Evolutionary conservation across 164 flowering plant genomes (phyloP), one percentile per base, ranked within the genome.

Genomic region (Vitis labrusca): DNA sequence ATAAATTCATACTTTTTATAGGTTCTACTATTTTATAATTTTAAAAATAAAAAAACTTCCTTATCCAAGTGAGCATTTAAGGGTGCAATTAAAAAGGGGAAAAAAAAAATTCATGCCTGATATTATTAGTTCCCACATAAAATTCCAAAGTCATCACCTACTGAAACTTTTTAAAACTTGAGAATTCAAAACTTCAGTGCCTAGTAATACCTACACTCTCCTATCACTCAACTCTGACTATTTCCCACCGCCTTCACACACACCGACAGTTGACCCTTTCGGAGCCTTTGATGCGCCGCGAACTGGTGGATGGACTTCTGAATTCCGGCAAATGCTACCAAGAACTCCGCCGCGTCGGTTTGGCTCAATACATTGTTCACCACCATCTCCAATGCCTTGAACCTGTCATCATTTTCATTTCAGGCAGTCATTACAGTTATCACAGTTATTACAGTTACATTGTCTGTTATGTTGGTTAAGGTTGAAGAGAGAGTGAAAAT

Each of bases 301-400:
- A 78, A 72, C 73, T 83, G 82, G 76, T 87, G 92, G 53, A 90
- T 76, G 4, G 64, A 44, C 14, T 88, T 90, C 69, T 88, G 92
- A 71, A 89, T 83, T 52, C 85, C 85, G 2, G 85, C 78, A 61
- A 90, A 91, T 14, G 86, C 87, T 51, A 90, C 89, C 49, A 92
- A 64, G 79, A 91, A 92, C 75, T 86, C 82, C 0, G 88, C 92
- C 2, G 94, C 96, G 63, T 90, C 94, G 14, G 81, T 75, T 30
- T 62, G 84, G 68, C 69, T 75, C 70, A 88, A 66, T 54, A 92
- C 84, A 79, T 84, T 89, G 84, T 84, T 85, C 64, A 85, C 84
- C 51, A 74, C 85, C 79, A 83, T 13, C 76, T 92, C 91, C 75
- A 92, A 59, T 65, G 89, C 84, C 80, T 84, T 90, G 71, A 72